Conservation (phyloP, 225 moss, liverwort and hornwort species). For the Pleurozium schreberi region DNA sequence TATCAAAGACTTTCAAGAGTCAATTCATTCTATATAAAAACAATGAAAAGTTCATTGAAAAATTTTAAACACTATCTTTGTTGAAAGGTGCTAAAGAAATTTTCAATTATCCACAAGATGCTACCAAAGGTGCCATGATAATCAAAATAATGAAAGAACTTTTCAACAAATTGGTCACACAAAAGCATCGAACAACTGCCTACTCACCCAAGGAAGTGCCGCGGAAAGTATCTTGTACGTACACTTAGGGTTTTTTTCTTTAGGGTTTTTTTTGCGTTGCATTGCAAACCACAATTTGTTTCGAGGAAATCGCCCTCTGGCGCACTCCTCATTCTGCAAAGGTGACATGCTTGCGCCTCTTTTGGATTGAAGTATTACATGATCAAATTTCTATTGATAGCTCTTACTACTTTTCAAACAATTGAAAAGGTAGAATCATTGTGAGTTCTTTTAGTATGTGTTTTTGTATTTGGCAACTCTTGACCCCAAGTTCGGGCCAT, state of each 20-base stretch:
- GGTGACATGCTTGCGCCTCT: too few relatives aligned
- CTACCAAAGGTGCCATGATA: background rate
- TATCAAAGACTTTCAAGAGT: background rate
- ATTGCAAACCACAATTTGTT: too few relatives aligned
- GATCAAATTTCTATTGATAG: too few relatives aligned
- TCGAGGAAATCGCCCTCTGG: too few relatives aligned
- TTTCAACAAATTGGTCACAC: background rate
- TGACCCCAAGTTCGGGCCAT: background rate
- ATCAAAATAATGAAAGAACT: too few relatives aligned
- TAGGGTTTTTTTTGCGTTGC: too few relatives aligned
- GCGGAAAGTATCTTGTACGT: background rate
- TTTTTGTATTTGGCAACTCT: background rate
- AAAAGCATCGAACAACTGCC: background rate
- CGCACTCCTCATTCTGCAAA: too few relatives aligned
- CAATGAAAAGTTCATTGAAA: background rate
- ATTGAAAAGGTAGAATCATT: too few relatives aligned
- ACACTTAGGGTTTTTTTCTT: background rate
- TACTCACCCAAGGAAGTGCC: fast-evolving
- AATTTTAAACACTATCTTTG: background rate
- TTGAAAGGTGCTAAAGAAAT: background rate
- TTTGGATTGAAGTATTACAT: too few relatives aligned
- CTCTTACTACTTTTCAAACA: too few relatives aligned
- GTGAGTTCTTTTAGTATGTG: too few relatives aligned
- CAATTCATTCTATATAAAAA: background rate
- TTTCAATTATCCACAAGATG: background rate